A percentile compares a stretch with the other conserved stretches of the same genome.
Conservation (phyloP, 2,329 filamentous ascomycete genomes). For the Colletotrichum falcatum region DNA sequence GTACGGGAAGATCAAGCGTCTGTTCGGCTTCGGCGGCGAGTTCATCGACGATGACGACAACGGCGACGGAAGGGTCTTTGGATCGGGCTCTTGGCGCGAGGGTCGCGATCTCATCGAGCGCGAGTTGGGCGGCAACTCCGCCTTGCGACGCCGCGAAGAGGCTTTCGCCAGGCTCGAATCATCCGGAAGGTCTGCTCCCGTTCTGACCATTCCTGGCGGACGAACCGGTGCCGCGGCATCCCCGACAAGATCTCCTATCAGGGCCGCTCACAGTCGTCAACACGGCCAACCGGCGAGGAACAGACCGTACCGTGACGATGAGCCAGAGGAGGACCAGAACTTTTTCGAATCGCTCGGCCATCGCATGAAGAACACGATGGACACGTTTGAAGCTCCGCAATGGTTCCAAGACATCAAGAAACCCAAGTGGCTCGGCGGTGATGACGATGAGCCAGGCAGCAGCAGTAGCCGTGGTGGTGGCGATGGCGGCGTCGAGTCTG, state of each 20-base stretch:
- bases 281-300: slow-evolving; percentile 42
- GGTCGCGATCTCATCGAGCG: slow-evolving; percentile 90
- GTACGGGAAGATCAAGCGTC: slow-evolving; percentile 82
- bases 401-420: slow-evolving; percentile 86
- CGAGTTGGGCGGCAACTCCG: slow-evolving; percentile 77
- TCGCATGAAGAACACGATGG: slow-evolving; percentile 91
- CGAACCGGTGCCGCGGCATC: slow-evolving; percentile 49
- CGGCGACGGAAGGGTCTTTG: slow-evolving; percentile 73
- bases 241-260: slow-evolving; percentile 57
- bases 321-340: slow-evolving; percentile 78
- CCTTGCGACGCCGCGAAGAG: slow-evolving; percentile 62
- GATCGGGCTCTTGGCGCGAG: slow-evolving; percentile 89
- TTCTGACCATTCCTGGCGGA: slow-evolving; percentile 61
- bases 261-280: slow-evolving; percentile 53
- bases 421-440: slow-evolving; percentile 83
- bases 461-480: slow-evolving; percentile 44
- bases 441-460: slow-evolving; percentile 55
- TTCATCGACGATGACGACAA: slow-evolving; percentile 81
- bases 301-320: slow-evolving; percentile 55
- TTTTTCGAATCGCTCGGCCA: slow-evolving; percentile 88
- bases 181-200: slow-evolving; percentile 55
- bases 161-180: slow-evolving; percentile 51
- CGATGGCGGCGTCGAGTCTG: slow-evolving; percentile 45
- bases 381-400: slow-evolving; percentile 81
- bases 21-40: slow-evolving; percentile 81